Percentiles rank a stretch among this genome's conserved stretches.
Evolutionary conservation across 805 yeast species (phyloP).

Genomic region (Candida ovalis): DNA sequence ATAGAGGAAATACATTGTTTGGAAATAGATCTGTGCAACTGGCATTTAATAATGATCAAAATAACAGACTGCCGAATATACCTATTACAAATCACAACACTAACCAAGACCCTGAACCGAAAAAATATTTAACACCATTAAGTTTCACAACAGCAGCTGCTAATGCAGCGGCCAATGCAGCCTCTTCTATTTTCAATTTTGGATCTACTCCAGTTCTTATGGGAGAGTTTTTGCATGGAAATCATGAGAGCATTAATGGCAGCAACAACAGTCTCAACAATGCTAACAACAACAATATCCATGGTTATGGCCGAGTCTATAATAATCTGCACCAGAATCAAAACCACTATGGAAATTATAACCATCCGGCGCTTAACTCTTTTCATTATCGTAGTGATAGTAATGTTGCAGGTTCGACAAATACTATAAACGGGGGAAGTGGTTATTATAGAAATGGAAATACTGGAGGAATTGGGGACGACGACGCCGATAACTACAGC

Average conservation of each 20-base stretch:
- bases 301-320: background rate
- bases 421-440: background rate
- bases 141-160: conserved; percentile 27
- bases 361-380: background rate
- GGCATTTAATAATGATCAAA: background rate
- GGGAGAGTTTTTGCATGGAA: conserved; percentile 10
- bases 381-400: background rate
- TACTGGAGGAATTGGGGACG: background rate
- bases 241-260: conserved; percentile 6
- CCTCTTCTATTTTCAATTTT: conserved; percentile 29
- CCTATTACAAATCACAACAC: background rate
- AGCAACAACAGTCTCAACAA: conserved; percentile 1
- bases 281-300: background rate
- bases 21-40: conserved; percentile 14
- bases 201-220: conserved; percentile 15
- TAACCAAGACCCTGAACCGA: conserved; percentile 8
- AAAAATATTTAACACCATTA: conserved; percentile 16
- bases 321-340: background rate
- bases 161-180: conserved; percentile 27
- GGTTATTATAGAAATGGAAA: background rate
- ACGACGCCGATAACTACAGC: background rate
- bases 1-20: conserved; percentile 18
- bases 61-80: background rate
- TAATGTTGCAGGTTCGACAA: background rate
- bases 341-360: background rate